Conservation (phyloP, 805 yeast species). For the Helenozyma rhizophorensis region DNA sequence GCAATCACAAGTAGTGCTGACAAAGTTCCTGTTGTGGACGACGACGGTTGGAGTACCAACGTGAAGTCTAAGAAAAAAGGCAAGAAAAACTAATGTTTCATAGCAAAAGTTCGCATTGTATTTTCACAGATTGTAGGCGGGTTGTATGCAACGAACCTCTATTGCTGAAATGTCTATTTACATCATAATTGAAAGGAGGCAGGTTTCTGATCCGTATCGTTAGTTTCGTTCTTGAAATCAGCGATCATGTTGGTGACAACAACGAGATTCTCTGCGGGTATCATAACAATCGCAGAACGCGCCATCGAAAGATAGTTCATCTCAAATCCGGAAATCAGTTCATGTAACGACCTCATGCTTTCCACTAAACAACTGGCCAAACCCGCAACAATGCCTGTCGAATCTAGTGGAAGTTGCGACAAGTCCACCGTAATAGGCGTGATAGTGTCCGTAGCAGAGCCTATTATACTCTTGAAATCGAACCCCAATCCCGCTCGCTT, state of each 20-base stretch:
- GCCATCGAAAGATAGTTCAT: slow-evolving; percentile 63
- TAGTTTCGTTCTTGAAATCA: slow-evolving; percentile 1
- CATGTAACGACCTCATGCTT: slow-evolving; percentile 19
- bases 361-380: slow-evolving; percentile 48
- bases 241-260: slow-evolving; percentile 21
- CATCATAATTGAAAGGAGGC: too few species aligned
- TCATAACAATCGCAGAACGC: slow-evolving; percentile 53
- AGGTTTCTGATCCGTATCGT: too few species aligned
- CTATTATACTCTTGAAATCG: slow-evolving; percentile 41
- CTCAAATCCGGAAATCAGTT: slow-evolving; percentile 27
- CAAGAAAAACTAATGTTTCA: slow-evolving; percentile 19
- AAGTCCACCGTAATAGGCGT: slow-evolving; percentile 57
- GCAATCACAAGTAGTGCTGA: slow-evolving; percentile 50
- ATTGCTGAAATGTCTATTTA: too few species aligned
- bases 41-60: slow-evolving; percentile 46
- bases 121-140: too few species aligned
- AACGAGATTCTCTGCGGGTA: slow-evolving; percentile 47
- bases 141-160: too few species aligned
- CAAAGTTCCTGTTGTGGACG: slow-evolving; percentile 35
- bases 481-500: slow-evolving; percentile 37
- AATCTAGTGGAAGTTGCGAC: slow-evolving; percentile 49
- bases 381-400: slow-evolving; percentile 66
- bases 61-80: slow-evolving; percentile 37
- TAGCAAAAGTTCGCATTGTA: too few species aligned
- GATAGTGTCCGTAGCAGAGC: slow-evolving; percentile 53